A percentile compares a stretch with the other conserved stretches of the same genome.
phyloP scores from a whole-genome alignment of 768 basidiomycete species.

The Amylocystis lapponica region DNA sequence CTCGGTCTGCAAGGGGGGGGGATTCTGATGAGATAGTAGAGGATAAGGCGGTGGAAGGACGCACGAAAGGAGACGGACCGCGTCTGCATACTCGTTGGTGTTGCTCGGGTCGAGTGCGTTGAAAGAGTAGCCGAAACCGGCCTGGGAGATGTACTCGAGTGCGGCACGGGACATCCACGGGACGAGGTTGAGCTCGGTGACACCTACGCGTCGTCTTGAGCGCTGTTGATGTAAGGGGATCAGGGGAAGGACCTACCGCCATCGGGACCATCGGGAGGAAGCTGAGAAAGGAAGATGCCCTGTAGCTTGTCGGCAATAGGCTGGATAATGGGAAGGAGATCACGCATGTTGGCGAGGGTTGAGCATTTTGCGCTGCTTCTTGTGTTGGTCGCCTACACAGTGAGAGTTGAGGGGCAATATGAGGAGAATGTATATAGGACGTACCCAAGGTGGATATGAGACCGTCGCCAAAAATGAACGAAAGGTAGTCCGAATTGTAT shows the following conservation, averaged over 20 bases:
- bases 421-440: neutral
- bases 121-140: slow-evolving; percentile 29
- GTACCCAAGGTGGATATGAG: slow-evolving; percentile 32
- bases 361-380: slow-evolving; percentile 22
- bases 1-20: slow-evolving; percentile 22
- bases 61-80: slow-evolving; percentile 27
- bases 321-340: slow-evolving; percentile 24
- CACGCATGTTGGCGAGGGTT: too few relatives aligned
- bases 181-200: slow-evolving; percentile 28
- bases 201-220: slow-evolving; percentile 11
- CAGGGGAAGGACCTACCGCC: slow-evolving; percentile 8
- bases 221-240: too few relatives aligned
- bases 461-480: slow-evolving; percentile 32
- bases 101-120: slow-evolving; percentile 21
- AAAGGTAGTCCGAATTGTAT: too few relatives aligned
- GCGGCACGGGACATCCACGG: slow-evolving; percentile 29
- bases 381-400: slow-evolving; percentile 20
- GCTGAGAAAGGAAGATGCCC: neutral
- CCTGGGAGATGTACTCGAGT: slow-evolving; percentile 32
- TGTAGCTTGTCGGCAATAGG: slow-evolving; percentile 23
- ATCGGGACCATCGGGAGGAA: slow-evolving; percentile 1
- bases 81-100: slow-evolving; percentile 24
- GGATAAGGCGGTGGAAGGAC: slow-evolving; percentile 7
- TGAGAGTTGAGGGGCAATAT: neutral
- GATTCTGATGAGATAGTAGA: neutral